Evolutionary conservation across 1,284 basidiomycete genomes (phyloP), one percentile per base, ranked within the genome.

Genomic region (Phylloboletellus chloephorus): DNA sequence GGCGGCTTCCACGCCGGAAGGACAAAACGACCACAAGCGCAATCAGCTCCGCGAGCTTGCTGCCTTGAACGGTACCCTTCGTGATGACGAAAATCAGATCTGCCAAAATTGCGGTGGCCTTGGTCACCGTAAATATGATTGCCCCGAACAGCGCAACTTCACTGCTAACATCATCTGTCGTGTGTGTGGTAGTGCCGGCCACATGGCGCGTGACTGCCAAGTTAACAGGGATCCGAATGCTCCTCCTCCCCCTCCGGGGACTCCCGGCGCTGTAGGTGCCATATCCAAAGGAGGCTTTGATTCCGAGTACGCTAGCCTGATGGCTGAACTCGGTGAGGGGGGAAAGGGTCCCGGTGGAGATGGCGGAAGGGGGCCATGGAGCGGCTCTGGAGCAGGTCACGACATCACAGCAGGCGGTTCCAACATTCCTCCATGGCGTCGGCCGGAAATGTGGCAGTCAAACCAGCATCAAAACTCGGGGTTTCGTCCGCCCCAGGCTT

Each of bases 21-120:
- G 93, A 26, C 92, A 98, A 68, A 99, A 99, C 62, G 95, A 98
- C 61, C 96, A 99, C 72, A 99, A 99, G 67, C 86, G 96, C 39
- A 98, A 95, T 64, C 96, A 99, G 69, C 80, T 99, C 36, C 90
- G 96, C 53, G 96, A 99, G 65, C 78, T 99, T 22, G 96, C 96
- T 11, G 92, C 94, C 13, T 72, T 99, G 40, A 99, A 99, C 64
- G 96, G 96, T 66, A 99, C 96, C 19, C 82, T 99, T 44, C 91
- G 96, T 54, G 96, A 99, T 61, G 96, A 98, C 65, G 96, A 99
- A 69, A 98, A 98, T 60, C 96, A 99, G 67, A 82, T 98, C 50
- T 98, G 96, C 70, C 94, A 97, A 70, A 97, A 96, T 61, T 97
- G 94, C 68, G 93, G 92, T 61, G 87, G 89, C 48, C 81, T 91